Evolutionary conservation across 176 grass and related monocot genomes (phyloP).

Genomic region (Zizania latifolia): DNA sequence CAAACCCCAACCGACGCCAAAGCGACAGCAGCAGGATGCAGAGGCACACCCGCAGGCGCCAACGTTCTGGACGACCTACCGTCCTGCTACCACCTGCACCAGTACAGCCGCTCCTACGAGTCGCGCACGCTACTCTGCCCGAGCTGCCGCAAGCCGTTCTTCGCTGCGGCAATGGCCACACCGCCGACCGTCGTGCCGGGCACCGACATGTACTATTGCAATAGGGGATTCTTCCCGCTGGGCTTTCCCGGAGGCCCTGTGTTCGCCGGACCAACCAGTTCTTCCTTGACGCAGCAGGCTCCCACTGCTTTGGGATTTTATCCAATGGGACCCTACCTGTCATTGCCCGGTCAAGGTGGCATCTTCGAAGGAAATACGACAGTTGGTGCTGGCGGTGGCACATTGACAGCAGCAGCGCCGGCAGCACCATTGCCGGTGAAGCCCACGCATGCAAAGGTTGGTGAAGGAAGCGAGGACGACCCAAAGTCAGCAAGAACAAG

Average conservation of each 20-base stretch:
- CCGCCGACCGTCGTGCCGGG: constrained; percentile 51
- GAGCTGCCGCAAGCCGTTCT: constrained; percentile 44
- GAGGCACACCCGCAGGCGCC: not conserved
- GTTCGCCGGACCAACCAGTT: constrained; percentile 19
- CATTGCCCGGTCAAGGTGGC: not conserved
- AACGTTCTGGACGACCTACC: constrained; percentile 58
- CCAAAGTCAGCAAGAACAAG: constrained; percentile 26
- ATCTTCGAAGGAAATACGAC: not conserved
- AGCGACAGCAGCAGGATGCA: not conserved
- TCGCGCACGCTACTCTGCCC: constrained; percentile 44
- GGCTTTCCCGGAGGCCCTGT: constrained; percentile 52
- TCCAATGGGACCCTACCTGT: constrained; percentile 14
- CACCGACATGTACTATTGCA: constrained; percentile 63
- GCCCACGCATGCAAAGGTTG: not conserved
- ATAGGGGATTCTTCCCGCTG: constrained; percentile 64
- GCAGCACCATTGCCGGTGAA: not conserved
- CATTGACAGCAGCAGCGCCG: not conserved
- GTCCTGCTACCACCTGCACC: constrained; percentile 49
- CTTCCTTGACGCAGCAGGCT: not conserved
- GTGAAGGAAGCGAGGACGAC: constrained; percentile 11
- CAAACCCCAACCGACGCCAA: constrained; percentile 3
- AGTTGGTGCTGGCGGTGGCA: not conserved
- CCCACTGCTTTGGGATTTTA: not conserved
- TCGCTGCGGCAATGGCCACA: constrained; percentile 30
- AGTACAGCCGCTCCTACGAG: constrained; percentile 47